Evolutionary conservation across 345 rosid genomes (phyloP), one percentile per base, ranked within the genome.

Genomic region (Garcia nutans): DNA sequence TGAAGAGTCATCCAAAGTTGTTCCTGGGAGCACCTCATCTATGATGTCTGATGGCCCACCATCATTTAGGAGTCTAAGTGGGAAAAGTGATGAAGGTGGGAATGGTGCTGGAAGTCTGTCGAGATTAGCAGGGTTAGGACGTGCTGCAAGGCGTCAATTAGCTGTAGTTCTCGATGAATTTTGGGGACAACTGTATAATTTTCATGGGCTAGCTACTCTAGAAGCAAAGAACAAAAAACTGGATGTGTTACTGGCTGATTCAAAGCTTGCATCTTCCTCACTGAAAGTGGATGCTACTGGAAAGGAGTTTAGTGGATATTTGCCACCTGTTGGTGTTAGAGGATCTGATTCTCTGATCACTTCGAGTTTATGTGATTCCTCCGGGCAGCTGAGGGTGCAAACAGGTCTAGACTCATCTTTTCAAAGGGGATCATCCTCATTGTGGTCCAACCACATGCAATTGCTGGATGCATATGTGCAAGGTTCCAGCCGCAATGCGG

Each of bases 121-220:
- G 41, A 91, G 95, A 84, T 86, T 96, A 83, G 93, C 89, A 76
- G 99, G 98, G 65, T 78, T 96, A 76, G 99, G 99, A 12, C 97
- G 99, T 74, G 97, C 97, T 72, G 97, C 99, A 5, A 85, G 98
- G 81, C 89, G 94, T 44, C 96, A 96, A 68, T 76, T 96, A 77
- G 89, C 97, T 66, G 80, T 77, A 5, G 85, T 74, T 72, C 95
- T 96, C 58, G 94, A 87, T 66, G 99, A 96, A 74, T 96, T 96
- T 83, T 96, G 99, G 99, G 97, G 90, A 42, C 98, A 91, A 65
- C 74, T 96, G 64, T 96, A 80, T 77, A 94, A 96, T 87, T 85
- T 78, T 26, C 94, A 96, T 49, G 99, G 99, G 62, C 89, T 84
- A 72, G 74, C 83, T 54, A 92, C 89, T 62, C 82, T 77, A 69